Conservation (phyloP, 495 filamentous ascomycete genomes). For the Jackrogersella minutella region DNA sequence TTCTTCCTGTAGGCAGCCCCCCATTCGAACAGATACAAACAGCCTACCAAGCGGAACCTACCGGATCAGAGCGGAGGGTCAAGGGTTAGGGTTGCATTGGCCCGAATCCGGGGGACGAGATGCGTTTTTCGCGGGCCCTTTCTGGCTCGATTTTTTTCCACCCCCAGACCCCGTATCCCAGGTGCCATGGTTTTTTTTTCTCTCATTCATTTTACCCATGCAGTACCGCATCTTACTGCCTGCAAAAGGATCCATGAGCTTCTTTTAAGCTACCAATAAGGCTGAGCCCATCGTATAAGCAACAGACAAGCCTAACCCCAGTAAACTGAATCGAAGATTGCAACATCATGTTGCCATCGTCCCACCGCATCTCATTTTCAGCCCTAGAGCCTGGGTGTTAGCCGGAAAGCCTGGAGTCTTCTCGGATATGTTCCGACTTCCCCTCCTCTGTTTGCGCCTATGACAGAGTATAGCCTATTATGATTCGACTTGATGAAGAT, state of each 20-base stretch:
- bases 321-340: conserved; percentile 11
- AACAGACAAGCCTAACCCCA: background rate
- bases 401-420: background rate
- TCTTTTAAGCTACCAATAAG: conserved; percentile 3
- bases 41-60: background rate
- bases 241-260: background rate
- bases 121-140: conserved; percentile 1
- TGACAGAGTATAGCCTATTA: background rate
- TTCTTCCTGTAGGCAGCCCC: background rate
- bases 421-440: background rate
- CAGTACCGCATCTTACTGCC: background rate
- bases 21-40: background rate
- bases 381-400: background rate
- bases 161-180: background rate
- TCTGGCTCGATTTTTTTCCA: background rate
- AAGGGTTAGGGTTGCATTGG: conserved; percentile 26
- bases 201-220: background rate
- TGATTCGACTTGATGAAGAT: conserved; percentile 2
- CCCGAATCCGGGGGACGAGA: conserved; percentile 19
- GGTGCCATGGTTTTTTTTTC: conserved; percentile 2
- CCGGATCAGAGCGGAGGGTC: conserved; percentile 4
- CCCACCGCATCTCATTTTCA: background rate
- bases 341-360: conserved; percentile 26
- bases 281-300: conserved; percentile 23
- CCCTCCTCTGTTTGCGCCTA: background rate